Evolutionary conservation across 2,329 filamentous ascomycete species (phyloP).

Genomic region (Camptophora hylomeconis): DNA sequence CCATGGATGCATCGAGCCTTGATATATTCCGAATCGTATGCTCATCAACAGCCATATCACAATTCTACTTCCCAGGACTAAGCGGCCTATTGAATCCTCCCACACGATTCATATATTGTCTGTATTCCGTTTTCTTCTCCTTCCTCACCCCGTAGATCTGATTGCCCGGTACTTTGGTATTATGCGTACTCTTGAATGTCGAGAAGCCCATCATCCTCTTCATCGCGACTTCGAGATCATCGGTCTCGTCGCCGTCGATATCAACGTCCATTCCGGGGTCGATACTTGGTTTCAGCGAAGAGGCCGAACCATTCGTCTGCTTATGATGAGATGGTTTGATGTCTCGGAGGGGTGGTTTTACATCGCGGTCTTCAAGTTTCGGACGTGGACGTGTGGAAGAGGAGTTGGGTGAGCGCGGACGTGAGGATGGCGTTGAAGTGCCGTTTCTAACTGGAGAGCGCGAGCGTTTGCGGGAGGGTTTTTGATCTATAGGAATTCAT

Average conservation of each 20-base stretch:
- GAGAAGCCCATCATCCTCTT: conserved; percentile 81
- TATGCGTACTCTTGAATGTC: conserved; percentile 74
- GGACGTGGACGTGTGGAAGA: background rate
- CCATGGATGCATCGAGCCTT: too few species aligned
- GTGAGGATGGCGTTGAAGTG: conserved; percentile 23
- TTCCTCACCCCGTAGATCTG: conserved; percentile 70
- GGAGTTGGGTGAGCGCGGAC: conserved; percentile 18
- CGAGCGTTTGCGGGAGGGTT: conserved; percentile 8
- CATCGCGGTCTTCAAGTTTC: conserved; percentile 10
- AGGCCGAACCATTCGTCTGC: conserved; percentile 18
- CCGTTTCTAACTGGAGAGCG: conserved; percentile 23
- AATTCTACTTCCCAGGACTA: conserved; percentile 27
- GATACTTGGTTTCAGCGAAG: conserved; percentile 15
- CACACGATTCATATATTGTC: conserved; percentile 73
- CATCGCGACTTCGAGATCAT: conserved; percentile 55
- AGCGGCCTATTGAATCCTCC: conserved; percentile 39
- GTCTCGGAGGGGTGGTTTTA: conserved; percentile 8
- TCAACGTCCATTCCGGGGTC: conserved; percentile 31
- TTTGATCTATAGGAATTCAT: too few species aligned
- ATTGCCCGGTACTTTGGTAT: conserved; percentile 79
- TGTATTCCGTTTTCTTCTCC: conserved; percentile 87
- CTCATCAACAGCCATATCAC: too few species aligned
- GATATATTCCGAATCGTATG: too few species aligned
- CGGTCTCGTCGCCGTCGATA: too few species aligned
- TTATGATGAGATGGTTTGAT: too few species aligned